Percentiles rank a stretch among this genome's conserved stretches.
phyloP scores from a whole-genome alignment of 768 basidiomycete species.

The Naganishia onofrii region DNA sequence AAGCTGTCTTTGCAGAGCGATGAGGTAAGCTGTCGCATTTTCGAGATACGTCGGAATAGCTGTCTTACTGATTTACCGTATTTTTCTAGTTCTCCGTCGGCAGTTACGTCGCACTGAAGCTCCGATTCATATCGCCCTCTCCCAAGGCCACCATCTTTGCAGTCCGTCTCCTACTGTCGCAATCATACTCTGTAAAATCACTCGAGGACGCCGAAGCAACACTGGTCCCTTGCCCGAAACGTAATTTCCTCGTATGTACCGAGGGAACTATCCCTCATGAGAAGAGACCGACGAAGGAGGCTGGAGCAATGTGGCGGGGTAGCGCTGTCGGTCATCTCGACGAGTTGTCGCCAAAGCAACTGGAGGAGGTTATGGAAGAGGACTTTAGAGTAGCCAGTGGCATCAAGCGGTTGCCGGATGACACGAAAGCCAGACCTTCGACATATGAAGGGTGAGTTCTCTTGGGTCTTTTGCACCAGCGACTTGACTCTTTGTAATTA shows the following conservation, averaged over 20 bases:
- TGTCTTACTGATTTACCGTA: neutral
- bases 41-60: neutral
- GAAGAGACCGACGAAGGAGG: constrained; percentile 35
- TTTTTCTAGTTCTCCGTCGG: constrained; percentile 45
- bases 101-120: constrained; percentile 36
- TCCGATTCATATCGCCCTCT: constrained; percentile 40
- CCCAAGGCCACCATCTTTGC: constrained; percentile 46
- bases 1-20: constrained; percentile 38
- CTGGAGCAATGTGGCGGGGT: constrained; percentile 42
- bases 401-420: constrained; percentile 43
- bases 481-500: neutral
- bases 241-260: constrained; percentile 40
- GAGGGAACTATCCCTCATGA: constrained; percentile 36
- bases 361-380: constrained; percentile 35
- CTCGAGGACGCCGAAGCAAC: constrained; percentile 41
- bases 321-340: constrained; percentile 27
- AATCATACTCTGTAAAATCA: constrained; percentile 41
- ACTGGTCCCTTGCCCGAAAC: constrained; percentile 32
- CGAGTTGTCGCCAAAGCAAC: constrained; percentile 32
- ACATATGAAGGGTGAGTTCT: constrained; percentile 45
- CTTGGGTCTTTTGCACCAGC: no score
- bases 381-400: constrained; percentile 39
- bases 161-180: constrained; percentile 40
- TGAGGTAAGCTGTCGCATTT: constrained; percentile 37
- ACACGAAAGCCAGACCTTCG: constrained; percentile 45